These are phyloP conservation scores for Herpotrichia juniperi DNA, from an alignment of 2,329 filamentous ascomycete species.

Conservation along the genomic window DNA sequence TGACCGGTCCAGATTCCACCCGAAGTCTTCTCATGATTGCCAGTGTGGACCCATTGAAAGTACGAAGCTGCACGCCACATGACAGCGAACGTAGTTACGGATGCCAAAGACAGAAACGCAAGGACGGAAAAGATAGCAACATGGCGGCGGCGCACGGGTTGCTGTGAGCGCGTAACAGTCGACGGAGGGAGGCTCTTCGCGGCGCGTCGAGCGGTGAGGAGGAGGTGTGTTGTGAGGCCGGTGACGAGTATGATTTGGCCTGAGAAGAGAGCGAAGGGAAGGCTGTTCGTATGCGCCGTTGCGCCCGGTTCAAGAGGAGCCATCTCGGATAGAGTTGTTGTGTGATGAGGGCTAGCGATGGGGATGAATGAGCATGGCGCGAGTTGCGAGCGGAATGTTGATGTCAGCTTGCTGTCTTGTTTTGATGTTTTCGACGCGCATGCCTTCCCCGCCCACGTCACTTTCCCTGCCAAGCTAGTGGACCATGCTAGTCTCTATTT, in stretches of 20 bases:
- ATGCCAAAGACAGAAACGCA: constrained; percentile 53
- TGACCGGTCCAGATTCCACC: constrained; percentile 47
- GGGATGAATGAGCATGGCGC: not conserved
- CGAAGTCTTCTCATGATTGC: constrained; percentile 46
- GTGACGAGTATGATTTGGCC: constrained; percentile 38
- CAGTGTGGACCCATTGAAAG: constrained; percentile 55
- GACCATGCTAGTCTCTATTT: not conserved
- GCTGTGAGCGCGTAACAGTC: constrained; percentile 39
- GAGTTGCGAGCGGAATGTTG: not conserved
- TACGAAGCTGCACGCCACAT: constrained; percentile 57
- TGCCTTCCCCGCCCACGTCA: constrained; percentile 4
- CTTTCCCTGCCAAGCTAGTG: not conserved
- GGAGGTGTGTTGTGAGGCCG: constrained; percentile 34
- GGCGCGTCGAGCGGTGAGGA: constrained; percentile 36
- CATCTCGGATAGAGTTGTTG: constrained; percentile 25
- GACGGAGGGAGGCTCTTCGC: constrained; percentile 40
- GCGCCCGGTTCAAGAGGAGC: constrained; percentile 42
- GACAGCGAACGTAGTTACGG: constrained; percentile 53
- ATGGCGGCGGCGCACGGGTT: constrained; percentile 35
- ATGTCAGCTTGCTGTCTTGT: not conserved
- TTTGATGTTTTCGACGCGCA: constrained; percentile 3
- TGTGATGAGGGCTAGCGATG: not conserved
- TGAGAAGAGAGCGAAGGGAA: constrained; percentile 39
- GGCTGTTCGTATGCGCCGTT: constrained; percentile 36
- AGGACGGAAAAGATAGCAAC: constrained; percentile 51